Evolutionary conservation across 2,329 filamentous ascomycete genomes (phyloP).

Genomic region (Didymella segeticola): DNA sequence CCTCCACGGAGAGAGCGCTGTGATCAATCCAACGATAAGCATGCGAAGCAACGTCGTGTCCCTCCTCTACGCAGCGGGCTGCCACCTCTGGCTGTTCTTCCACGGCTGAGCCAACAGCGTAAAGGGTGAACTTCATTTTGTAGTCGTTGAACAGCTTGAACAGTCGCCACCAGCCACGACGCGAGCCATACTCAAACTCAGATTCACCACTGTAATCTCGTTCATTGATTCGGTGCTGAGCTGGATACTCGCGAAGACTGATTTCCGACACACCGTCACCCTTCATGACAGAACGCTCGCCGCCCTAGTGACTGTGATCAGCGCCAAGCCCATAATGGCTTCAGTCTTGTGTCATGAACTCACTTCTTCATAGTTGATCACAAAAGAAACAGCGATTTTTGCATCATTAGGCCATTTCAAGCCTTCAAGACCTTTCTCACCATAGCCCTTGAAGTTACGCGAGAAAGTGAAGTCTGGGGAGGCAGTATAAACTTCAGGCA

Average conservation of each 20-base stretch:
- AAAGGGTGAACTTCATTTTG: slow-evolving; percentile 59
- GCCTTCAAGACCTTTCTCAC: slow-evolving; percentile 47
- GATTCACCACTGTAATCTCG: slow-evolving; percentile 56
- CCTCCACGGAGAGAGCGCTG: slow-evolving; percentile 54
- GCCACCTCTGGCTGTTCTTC: slow-evolving; percentile 58
- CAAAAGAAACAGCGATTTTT: slow-evolving; percentile 48
- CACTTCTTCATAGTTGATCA: slow-evolving; percentile 31
- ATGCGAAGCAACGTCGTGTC: slow-evolving; percentile 60
- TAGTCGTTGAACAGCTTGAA: slow-evolving; percentile 58
- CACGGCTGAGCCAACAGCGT: slow-evolving; percentile 58
- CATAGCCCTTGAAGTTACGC: slow-evolving; percentile 54
- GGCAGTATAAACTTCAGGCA: slow-evolving; percentile 36
- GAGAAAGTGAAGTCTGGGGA: slow-evolving; percentile 37
- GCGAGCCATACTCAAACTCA: slow-evolving; percentile 61
- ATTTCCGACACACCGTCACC: slow-evolving; percentile 44
- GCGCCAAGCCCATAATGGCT: background rate
- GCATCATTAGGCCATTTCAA: slow-evolving; percentile 40
- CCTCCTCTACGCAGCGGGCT: slow-evolving; percentile 56
- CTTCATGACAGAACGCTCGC: slow-evolving; percentile 19
- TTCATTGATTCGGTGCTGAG: slow-evolving; percentile 48
- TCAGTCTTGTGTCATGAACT: background rate
- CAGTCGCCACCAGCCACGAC: slow-evolving; percentile 59
- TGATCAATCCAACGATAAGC: slow-evolving; percentile 62
- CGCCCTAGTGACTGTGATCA: background rate
- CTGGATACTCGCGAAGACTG: slow-evolving; percentile 47